These are phyloP conservation scores for Solanum hybrid DNA, from an alignment of 305 asterid genomes.

Conservation along the genomic window DNA sequence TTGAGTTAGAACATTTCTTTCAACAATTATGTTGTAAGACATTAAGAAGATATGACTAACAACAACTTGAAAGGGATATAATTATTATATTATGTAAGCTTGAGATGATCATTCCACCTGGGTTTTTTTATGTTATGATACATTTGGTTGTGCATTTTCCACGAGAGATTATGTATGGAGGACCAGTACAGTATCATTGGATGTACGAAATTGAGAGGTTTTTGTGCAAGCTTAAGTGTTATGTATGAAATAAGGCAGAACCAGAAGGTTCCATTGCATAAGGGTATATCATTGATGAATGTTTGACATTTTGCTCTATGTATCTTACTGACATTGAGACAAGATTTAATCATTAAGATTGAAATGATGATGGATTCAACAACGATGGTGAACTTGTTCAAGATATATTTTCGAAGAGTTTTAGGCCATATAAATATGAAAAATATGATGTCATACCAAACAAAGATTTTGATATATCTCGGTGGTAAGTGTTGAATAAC, in stretches of 20 bases:
- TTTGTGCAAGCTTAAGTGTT: not conserved
- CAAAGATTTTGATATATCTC: not conserved
- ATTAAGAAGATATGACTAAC: not conserved
- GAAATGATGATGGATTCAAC: not conserved
- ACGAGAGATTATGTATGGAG: not conserved
- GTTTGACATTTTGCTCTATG: not conserved
- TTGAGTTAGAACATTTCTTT: not conserved
- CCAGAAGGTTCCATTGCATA: not conserved
- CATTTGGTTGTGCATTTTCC: not conserved
- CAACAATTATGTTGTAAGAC: not conserved
- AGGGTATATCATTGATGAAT: not conserved
- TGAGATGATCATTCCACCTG: not conserved
- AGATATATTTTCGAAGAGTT: not conserved
- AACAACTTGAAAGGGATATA: not conserved
- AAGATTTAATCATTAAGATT: not conserved
- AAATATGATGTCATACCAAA: not conserved
- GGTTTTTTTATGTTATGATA: not conserved
- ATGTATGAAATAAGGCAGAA: not conserved
- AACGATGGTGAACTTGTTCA: not conserved
- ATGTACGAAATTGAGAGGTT: not conserved
- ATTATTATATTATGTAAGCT: not conserved
- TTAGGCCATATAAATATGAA: not conserved
- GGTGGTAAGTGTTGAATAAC: not conserved
- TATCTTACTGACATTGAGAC: not conserved
- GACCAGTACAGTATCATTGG: not conserved